Percentiles rank a stretch among this genome's conserved stretches.
Evolutionary conservation across 345 rosid genomes (phyloP).

Genomic region (Murraya koenigii): DNA sequence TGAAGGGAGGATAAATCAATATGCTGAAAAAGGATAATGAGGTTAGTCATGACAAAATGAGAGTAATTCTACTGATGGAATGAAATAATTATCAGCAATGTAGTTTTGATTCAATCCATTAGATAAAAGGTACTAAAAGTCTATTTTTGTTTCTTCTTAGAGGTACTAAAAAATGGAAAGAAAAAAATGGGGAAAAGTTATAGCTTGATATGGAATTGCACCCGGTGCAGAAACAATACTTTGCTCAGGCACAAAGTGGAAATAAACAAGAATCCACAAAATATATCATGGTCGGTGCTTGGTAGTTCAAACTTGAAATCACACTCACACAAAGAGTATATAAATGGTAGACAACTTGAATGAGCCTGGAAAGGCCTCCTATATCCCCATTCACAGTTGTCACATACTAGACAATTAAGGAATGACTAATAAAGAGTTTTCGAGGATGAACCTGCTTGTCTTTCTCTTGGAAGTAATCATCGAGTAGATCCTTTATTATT

Average conservation of each 20-base stretch:
- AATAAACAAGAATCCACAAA: neutral
- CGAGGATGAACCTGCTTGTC: constrained; percentile 39
- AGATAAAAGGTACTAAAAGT: neutral
- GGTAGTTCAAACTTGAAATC: neutral
- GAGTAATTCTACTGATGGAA: neutral
- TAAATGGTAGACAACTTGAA: neutral
- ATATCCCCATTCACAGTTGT: constrained; percentile 1
- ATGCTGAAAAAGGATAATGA: neutral
- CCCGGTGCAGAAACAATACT: neutral
- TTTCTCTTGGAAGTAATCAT: constrained; percentile 21
- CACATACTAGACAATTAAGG: neutral
- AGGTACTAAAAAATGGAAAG: neutral
- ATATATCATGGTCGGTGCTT: neutral
- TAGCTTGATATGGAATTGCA: neutral
- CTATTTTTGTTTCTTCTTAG: neutral
- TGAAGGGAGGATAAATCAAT: neutral
- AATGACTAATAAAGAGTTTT: neutral
- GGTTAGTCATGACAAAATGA: neutral
- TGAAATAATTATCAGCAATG: neutral
- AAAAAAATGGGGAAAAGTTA: neutral
- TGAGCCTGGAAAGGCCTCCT: neutral
- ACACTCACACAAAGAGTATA: neutral
- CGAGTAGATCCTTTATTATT: constrained; percentile 34
- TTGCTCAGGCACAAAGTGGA: neutral
- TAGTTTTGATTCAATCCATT: neutral